phyloP scores from a whole-genome alignment of 2,329 filamentous ascomycete species.

The Trichoderma sp. region DNA sequence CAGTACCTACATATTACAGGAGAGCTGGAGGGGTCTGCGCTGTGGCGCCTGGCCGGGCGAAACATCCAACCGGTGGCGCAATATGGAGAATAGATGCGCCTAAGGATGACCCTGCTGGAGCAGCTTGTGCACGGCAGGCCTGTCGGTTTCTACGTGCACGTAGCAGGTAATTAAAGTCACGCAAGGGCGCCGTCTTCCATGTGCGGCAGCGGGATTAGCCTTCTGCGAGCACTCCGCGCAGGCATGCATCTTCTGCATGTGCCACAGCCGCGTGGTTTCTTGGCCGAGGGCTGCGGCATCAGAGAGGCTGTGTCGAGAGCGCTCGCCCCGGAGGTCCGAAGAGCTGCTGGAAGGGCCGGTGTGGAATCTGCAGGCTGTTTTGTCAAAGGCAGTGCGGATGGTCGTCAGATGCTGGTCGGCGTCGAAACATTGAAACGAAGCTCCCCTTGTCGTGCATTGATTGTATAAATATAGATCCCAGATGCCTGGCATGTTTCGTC shows the following conservation, averaged over 20 bases:
- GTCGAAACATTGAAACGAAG: background rate
- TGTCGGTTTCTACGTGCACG: background rate
- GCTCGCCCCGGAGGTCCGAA: slow-evolving; percentile 15
- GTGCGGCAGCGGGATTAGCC: background rate
- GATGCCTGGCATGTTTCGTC: background rate
- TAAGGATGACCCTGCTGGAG: background rate
- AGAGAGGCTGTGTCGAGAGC: slow-evolving; percentile 7
- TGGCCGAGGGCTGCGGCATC: slow-evolving; percentile 1
- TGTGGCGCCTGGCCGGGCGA: slow-evolving; percentile 19
- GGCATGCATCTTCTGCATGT: slow-evolving; percentile 3
- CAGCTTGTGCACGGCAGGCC: background rate
- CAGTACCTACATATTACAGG: slow-evolving; percentile 19
- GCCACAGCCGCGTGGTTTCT: slow-evolving; percentile 16
- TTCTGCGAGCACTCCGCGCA: background rate
- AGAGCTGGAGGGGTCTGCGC: slow-evolving; percentile 21
- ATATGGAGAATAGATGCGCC: background rate
- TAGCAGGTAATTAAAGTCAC: background rate
- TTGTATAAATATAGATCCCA: background rate
- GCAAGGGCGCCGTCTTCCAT: background rate
- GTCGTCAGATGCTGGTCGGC: background rate
- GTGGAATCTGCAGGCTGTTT: slow-evolving; percentile 1
- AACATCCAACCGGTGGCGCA: slow-evolving; percentile 19
- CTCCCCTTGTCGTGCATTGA: background rate
- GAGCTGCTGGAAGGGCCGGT: background rate
- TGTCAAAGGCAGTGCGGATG: background rate